A percentile compares a stretch with the other conserved stretches of the same genome.
These are phyloP conservation scores for Athelia psychrophila DNA, from an alignment of 1,284 basidiomycete genomes.

Conservation along the genomic window DNA sequence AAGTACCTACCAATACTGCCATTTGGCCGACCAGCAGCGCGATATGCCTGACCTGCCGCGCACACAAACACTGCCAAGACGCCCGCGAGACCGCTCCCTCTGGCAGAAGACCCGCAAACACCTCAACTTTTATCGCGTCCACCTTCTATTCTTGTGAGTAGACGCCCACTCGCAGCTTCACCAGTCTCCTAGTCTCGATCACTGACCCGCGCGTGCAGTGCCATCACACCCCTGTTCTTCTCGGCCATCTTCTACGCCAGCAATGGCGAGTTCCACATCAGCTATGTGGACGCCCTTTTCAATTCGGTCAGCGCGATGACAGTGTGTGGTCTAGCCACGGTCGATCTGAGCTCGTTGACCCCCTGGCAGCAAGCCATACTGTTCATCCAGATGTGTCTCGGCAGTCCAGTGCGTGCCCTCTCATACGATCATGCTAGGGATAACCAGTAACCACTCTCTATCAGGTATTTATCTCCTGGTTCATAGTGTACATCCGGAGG, in stretches of 20 bases:
- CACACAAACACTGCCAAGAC: too few relatives aligned
- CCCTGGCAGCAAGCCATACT: conserved; percentile 75
- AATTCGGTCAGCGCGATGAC: conserved; percentile 76
- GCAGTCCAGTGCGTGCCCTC: conserved; percentile 55
- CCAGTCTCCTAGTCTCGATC: background rate
- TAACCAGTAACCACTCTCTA: conserved; percentile 4
- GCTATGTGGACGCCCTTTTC: conserved; percentile 77
- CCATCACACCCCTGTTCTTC: conserved; percentile 70
- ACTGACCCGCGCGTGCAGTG: conserved; percentile 42
- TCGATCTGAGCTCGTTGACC: conserved; percentile 74
- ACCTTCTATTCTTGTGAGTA: conserved; percentile 52
- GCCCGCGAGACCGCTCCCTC: conserved; percentile 4
- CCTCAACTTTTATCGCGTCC: conserved; percentile 72
- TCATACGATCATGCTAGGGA: background rate
- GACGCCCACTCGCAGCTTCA: too few relatives aligned
- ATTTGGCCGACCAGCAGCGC: too few relatives aligned
- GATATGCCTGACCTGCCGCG: too few relatives aligned
- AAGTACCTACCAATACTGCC: background rate
- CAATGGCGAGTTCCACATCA: conserved; percentile 61
- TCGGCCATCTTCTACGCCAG: conserved; percentile 74
- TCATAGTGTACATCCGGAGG: conserved; percentile 69
- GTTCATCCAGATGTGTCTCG: conserved; percentile 70
- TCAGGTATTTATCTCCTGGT: conserved; percentile 70
- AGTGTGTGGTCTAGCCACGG: conserved; percentile 73
- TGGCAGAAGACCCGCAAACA: conserved; percentile 35